These are phyloP conservation scores for Crithidia fasciculata DNA, from an alignment of 208 protist genomes.

Conservation along the genomic window DNA sequence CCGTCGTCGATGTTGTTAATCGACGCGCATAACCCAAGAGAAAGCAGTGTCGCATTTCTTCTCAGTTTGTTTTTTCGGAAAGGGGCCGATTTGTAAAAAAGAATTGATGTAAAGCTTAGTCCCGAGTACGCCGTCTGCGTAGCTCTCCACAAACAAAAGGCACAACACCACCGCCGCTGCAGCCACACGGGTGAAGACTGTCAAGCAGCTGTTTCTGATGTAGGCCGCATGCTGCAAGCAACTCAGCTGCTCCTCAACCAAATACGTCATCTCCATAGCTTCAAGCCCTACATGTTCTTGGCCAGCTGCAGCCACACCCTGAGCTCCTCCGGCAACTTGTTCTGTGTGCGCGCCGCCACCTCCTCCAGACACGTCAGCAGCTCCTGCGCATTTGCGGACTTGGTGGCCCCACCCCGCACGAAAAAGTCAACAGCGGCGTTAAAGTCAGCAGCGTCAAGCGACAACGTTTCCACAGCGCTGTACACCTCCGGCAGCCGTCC, in stretches of 20 bases:
- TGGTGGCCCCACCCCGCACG: slow-evolving; percentile 30
- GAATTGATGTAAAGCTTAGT: too few relatives aligned
- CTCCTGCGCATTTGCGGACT: slow-evolving; percentile 36
- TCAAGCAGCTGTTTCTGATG: too few relatives aligned
- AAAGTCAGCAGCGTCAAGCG: slow-evolving; percentile 42
- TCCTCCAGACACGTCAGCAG: slow-evolving; percentile 49
- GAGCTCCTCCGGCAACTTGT: slow-evolving; percentile 53
- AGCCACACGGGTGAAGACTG: too few relatives aligned
- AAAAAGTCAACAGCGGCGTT: slow-evolving; percentile 40
- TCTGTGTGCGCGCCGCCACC: slow-evolving; percentile 32
- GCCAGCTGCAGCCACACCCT: slow-evolving; percentile 63
- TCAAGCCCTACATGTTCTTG: slow-evolving; percentile 19
- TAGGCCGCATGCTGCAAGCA: too few relatives aligned
- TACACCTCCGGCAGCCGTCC: slow-evolving; percentile 25
- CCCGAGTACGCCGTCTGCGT: too few relatives aligned
- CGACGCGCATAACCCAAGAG: too few relatives aligned
- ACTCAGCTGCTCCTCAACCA: neutral
- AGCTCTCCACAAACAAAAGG: too few relatives aligned
- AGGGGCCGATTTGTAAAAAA: too few relatives aligned
- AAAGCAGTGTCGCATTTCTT: too few relatives aligned
- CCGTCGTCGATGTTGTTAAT: too few relatives aligned
- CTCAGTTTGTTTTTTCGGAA: too few relatives aligned
- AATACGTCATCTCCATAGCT: neutral
- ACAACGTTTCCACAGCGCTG: slow-evolving; percentile 16
- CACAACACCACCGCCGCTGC: too few relatives aligned